Conservation (phyloP, 805 yeast genomes). For the Kluyveromyces lactis region DNA sequence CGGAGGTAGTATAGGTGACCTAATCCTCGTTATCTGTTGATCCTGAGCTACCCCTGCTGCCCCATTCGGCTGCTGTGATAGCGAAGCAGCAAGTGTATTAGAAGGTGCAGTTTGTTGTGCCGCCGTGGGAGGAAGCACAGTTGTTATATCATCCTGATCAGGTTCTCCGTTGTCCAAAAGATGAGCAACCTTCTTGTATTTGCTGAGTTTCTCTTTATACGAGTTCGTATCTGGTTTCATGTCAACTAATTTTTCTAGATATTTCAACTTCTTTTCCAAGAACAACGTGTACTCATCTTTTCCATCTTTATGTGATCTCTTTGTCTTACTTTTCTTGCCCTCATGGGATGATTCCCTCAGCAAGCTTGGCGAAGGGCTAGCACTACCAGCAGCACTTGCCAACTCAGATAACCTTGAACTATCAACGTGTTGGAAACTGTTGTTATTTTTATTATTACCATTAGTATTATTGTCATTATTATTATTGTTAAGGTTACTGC, state of each 20-base stretch:
- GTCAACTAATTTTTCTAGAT: constrained; percentile 39
- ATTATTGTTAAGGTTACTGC: neutral
- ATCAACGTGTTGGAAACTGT: neutral
- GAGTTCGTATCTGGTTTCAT: constrained; percentile 19
- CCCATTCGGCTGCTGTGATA: neutral
- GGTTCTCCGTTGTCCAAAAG: constrained; percentile 15
- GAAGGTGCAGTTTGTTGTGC: no score
- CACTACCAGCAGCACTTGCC: constrained; percentile 3
- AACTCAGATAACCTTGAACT: neutral
- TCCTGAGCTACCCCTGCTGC: no score
- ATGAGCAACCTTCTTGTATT: constrained; percentile 34
- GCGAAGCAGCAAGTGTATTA: neutral
- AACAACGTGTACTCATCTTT: constrained; percentile 52
- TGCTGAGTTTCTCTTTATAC: constrained; percentile 25
- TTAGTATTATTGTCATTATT: neutral
- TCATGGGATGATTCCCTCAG: neutral
- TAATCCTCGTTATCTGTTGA: neutral
- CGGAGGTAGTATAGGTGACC: constrained; percentile 7
- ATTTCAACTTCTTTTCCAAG: constrained; percentile 46
- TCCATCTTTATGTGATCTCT: constrained; percentile 8
- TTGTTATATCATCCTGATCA: neutral
- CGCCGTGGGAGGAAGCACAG: neutral
- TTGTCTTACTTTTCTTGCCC: neutral
- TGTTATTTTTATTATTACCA: neutral
- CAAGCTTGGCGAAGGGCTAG: constrained; percentile 1